Conservation (phyloP, 129 eudicot genomes). For the Deinandra increscens region DNA sequence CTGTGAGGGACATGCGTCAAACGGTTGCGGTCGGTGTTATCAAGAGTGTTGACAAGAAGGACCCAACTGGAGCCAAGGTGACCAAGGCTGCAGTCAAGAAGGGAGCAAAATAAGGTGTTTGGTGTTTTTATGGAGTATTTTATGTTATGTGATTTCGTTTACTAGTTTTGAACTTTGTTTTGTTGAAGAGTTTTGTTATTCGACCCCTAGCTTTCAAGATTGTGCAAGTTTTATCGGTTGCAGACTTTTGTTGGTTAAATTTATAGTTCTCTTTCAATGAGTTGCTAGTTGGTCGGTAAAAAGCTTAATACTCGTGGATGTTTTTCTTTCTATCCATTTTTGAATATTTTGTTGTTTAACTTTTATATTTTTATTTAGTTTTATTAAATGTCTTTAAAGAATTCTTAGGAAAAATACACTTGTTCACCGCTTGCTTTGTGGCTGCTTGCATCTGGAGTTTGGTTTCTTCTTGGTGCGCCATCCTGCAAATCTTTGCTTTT, state of each 20-base stretch:
- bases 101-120: slow-evolving; percentile 25
- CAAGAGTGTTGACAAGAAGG: slow-evolving; percentile 53
- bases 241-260: slow-evolving; percentile 13
- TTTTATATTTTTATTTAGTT: too few relatives aligned
- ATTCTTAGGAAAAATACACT: too few relatives aligned
- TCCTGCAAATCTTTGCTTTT: too few relatives aligned
- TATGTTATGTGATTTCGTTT: slow-evolving; percentile 3
- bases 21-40: slow-evolving; percentile 49
- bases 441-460: too few relatives aligned
- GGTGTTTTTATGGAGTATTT: slow-evolving; percentile 15
- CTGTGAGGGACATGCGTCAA: slow-evolving; percentile 53
- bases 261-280: neutral
- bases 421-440: too few relatives aligned
- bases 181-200: slow-evolving; percentile 15
- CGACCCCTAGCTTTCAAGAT: slow-evolving; percentile 1
- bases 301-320: too few relatives aligned
- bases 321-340: too few relatives aligned
- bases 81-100: slow-evolving; percentile 51
- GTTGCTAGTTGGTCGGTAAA: neutral
- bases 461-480: too few relatives aligned
- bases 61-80: slow-evolving; percentile 47
- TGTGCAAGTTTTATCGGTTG: slow-evolving; percentile 12
- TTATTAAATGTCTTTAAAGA: too few relatives aligned
- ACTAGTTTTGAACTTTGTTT: slow-evolving; percentile 13
- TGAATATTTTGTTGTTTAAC: too few relatives aligned